Conservation (phyloP, 2,329 filamentous ascomycete genomes). For the Myriosclerotinia duriaeana region DNA sequence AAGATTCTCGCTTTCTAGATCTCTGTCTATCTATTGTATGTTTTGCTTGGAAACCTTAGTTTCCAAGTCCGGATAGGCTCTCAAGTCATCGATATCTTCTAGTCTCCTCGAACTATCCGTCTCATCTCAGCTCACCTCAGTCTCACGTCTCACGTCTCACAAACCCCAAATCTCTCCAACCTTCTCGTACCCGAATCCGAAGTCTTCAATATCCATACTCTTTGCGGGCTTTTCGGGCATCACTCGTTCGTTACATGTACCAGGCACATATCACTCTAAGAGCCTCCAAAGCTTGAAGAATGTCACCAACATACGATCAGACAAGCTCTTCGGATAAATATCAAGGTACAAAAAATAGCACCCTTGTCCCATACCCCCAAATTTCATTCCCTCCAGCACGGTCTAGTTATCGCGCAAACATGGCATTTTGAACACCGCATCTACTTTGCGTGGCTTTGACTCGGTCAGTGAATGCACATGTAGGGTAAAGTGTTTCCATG, state of each 20-base stretch:
- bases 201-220: not conserved
- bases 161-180: not conserved
- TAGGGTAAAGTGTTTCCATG: not conserved
- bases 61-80: too few species aligned
- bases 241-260: not conserved
- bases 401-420: constrained; percentile 13
- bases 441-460: not conserved
- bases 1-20: not conserved
- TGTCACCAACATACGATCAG: not conserved
- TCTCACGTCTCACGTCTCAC: constrained; percentile 4
- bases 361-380: not conserved
- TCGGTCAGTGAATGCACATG: not conserved
- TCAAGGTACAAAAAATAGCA: not conserved
- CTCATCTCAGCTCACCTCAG: not conserved
- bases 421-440: not conserved
- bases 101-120: not conserved
- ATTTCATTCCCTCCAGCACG: not conserved
- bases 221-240: constrained; percentile 5
- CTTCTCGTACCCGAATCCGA: constrained; percentile 1
- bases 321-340: not conserved
- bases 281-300: not conserved
- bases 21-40: too few species aligned
- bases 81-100: not conserved
- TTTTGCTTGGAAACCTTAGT: not conserved
- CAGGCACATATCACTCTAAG: not conserved